phyloP scores from a whole-genome alignment of 257 asterid genomes.

The Paraleonurus japonicus region DNA sequence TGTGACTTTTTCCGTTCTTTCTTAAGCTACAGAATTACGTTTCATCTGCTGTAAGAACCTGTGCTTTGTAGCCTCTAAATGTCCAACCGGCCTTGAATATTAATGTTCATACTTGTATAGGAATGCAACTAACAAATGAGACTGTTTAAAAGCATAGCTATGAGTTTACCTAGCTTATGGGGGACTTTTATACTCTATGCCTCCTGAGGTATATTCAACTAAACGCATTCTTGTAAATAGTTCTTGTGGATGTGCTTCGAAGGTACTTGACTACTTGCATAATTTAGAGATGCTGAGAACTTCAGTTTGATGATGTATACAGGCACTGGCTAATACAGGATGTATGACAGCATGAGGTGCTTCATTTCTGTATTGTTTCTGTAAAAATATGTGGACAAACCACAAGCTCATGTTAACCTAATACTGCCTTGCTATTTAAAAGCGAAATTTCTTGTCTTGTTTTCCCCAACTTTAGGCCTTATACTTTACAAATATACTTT shows the following conservation, averaged over 20 bases:
- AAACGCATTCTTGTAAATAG: background rate
- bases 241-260: background rate
- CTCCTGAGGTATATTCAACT: background rate
- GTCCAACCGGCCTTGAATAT: background rate
- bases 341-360: background rate
- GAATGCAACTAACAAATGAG: background rate
- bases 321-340: background rate
- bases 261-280: background rate
- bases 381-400: background rate
- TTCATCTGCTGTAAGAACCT: background rate
- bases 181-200: background rate
- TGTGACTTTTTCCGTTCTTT: constrained; percentile 37
- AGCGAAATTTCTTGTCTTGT: background rate
- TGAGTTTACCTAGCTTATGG: constrained; percentile 4
- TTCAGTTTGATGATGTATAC: background rate
- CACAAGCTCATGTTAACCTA: background rate
- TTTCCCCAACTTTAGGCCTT: background rate
- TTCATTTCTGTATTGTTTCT: too few relatives aligned
- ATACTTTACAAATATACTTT: background rate
- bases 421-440: too few relatives aligned
- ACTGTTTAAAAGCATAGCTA: background rate
- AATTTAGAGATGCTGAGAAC: background rate
- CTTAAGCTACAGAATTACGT: background rate
- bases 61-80: background rate
- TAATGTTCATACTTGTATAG: background rate